These are phyloP conservation scores for Fusarium praegraminearum DNA, from an alignment of 2,329 filamentous ascomycete genomes.

Conservation along the genomic window DNA sequence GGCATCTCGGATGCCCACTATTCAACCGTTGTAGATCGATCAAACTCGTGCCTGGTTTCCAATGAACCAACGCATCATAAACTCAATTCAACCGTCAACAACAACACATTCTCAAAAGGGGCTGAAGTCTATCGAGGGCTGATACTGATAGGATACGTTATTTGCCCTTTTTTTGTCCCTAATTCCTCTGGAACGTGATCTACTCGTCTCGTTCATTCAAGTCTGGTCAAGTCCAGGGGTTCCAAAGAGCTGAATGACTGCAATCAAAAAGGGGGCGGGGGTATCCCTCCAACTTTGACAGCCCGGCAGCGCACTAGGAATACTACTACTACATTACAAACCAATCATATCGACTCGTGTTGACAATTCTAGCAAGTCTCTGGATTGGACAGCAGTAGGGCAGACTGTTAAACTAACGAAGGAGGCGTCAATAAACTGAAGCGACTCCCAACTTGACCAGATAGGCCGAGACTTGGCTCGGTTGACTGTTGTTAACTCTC, in stretches of 20 bases:
- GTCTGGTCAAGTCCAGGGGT: slow-evolving; percentile 16
- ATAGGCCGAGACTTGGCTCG: not conserved
- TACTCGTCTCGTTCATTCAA: not conserved
- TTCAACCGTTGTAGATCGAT: slow-evolving; percentile 19
- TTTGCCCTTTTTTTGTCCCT: not conserved
- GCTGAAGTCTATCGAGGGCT: not conserved
- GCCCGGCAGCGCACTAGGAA: not conserved
- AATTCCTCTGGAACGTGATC: slow-evolving; percentile 16
- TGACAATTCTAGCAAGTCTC: slow-evolving; percentile 27
- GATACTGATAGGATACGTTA: not conserved
- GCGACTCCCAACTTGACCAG: not conserved
- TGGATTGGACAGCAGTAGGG: slow-evolving; percentile 15
- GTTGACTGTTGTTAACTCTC: not conserved
- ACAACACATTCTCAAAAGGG: slow-evolving; percentile 8
- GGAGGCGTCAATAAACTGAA: slow-evolving; percentile 12
- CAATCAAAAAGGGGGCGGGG: slow-evolving; percentile 31
- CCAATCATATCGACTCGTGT: slow-evolving; percentile 19
- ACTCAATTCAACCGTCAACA: slow-evolving; percentile 13
- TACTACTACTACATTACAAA: not conserved
- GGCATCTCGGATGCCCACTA: slow-evolving; percentile 3
- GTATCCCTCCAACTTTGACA: slow-evolving; percentile 5
- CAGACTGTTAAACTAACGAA: slow-evolving; percentile 16
- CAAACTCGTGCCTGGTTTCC: not conserved
- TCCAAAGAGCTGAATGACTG: slow-evolving; percentile 5
- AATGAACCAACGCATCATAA: slow-evolving; percentile 14